Conservation (phyloP, 169 alveolate species). For the Plasmodium vinckei region DNA sequence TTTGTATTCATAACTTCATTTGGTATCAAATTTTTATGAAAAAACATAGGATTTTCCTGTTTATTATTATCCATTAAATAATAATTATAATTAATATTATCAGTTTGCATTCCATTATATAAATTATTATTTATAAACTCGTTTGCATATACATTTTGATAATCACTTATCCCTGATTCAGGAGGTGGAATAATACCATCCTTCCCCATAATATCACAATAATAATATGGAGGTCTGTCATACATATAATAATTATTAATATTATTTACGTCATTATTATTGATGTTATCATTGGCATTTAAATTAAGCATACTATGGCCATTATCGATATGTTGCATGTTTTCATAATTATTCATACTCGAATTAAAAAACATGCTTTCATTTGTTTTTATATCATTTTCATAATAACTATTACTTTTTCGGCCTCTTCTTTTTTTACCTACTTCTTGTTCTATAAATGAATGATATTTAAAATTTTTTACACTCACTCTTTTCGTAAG, state of each 20-base stretch:
- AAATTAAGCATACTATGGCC: not conserved
- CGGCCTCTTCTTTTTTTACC: too few species aligned
- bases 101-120: not conserved
- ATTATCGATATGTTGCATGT: not conserved
- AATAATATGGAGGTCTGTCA: conserved; percentile 15
- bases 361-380: not conserved
- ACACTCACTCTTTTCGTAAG: too few species aligned
- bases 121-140: conserved; percentile 13
- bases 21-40: not conserved
- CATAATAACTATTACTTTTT: not conserved
- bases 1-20: too few species aligned
- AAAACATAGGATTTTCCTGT: too few species aligned
- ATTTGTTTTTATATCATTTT: not conserved
- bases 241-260: not conserved
- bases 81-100: conserved; percentile 9
- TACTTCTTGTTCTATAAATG: too few species aligned
- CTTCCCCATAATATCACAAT: conserved; percentile 18
- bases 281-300: not conserved
- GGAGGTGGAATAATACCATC: conserved; percentile 12
- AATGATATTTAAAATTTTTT: too few species aligned
- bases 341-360: not conserved
- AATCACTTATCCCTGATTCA: conserved; percentile 6
- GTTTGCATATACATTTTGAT: conserved; percentile 2
- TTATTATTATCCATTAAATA: not conserved
- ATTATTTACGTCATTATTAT: not conserved